Evolutionary conservation across 108 stramenopile species (phyloP), one percentile per base, ranked within the genome.

Genomic region (Craspedostauros australis): DNA sequence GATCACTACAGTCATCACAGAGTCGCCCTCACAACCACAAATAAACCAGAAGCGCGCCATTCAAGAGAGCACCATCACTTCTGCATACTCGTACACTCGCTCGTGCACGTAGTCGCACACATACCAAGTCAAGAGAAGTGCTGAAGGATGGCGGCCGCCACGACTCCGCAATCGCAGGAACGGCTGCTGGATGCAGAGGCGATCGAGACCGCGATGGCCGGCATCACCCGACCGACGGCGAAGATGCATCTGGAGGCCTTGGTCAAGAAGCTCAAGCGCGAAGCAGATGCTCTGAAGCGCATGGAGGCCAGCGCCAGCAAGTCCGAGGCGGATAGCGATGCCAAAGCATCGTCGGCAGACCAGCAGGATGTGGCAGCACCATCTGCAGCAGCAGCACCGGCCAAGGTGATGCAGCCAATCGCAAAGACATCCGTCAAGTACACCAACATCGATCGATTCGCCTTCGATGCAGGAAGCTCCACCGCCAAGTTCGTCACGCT

Each of bases 401-500:
- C 32, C 31, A 30, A 15, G 16, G 12, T 18, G 26, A 33, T 31
- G 7, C 15, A 31, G 22, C 41, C 47, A 0, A 45, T 12, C 3
- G 37, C 52, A n/a, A n/a, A n/a, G n/a, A n/a, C n/a, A n/a, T 31
- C 31, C 28, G 53, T 22, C 0, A 74, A 79, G 51, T 86, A 82
- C 41, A 46, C 46, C 6, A 39, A 66, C 15, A 75, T 89, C 59
- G 82, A 86, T 54, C 68, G 70, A 25, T 80, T 81, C 57, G 53
- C 69, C 31, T 93, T 87, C 63, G 91, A 93, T 50, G 69, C 72
- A 19, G 91, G 91, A 0, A 57, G 52, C n/a, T 88, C 82, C 66
- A 79, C 76, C 42, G 79, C 76, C 2, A 75, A 77, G 16, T 74
- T 66, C 60, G 81, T 93, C 25, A 81, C 82, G 2, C 47, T 93